Evolutionary conservation across 441 rosid genomes (phyloP).

Genomic region (Populus hybrid): DNA sequence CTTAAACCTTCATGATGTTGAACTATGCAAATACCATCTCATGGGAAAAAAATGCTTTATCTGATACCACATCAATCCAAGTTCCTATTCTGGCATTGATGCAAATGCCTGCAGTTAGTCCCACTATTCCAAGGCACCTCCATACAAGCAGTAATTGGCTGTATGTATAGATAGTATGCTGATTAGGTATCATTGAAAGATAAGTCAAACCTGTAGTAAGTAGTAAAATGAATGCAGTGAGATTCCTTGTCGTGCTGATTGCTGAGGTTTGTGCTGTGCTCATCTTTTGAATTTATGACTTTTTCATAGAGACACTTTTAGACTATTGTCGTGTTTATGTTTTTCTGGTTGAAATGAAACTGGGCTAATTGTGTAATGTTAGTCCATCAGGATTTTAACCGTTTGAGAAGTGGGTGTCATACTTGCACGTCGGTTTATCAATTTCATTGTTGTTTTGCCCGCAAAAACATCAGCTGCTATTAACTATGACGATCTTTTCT

Average conservation of each 20-base stretch:
- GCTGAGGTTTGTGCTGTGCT: neutral
- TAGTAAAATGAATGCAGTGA: neutral
- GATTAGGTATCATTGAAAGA: neutral
- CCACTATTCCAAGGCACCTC: neutral
- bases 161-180: neutral
- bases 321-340: neutral
- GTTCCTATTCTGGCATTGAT: neutral
- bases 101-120: neutral
- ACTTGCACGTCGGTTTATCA: neutral
- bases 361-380: neutral
- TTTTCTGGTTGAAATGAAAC: neutral
- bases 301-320: neutral
- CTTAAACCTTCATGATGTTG: neutral
- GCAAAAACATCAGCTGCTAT: neutral
- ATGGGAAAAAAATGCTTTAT: neutral
- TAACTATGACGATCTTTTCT: conserved; percentile 1
- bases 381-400: neutral
- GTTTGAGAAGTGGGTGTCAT: neutral
- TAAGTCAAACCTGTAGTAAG: no score
- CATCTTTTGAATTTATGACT: conserved; percentile 5
- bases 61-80: neutral
- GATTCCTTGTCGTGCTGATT: neutral
- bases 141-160: neutral
- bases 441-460: neutral
- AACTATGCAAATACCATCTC: neutral